Evolutionary conservation across 352 stramenopile genomes (phyloP).

Genomic region (Discostella stelligera): DNA sequence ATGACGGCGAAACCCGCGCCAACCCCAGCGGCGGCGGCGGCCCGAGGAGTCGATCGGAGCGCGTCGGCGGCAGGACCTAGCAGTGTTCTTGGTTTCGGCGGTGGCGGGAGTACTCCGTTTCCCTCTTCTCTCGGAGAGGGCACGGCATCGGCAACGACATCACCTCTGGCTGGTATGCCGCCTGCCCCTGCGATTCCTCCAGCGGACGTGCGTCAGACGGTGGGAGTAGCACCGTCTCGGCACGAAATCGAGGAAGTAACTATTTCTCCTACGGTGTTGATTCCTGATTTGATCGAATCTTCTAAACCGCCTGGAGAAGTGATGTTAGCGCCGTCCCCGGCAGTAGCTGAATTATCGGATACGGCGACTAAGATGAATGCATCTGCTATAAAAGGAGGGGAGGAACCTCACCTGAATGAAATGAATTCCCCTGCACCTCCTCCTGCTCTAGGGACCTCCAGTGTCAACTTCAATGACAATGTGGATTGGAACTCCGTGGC

Average conservation of each 20-base stretch:
- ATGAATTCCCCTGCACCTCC: background rate
- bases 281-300: background rate
- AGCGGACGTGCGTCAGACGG: background rate
- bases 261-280: background rate
- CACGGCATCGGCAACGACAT: constrained; percentile 1
- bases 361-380: background rate
- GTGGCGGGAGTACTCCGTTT: background rate
- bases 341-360: background rate
- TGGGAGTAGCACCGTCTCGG: background rate
- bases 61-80: background rate
- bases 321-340: constrained; percentile 1
- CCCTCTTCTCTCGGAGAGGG: background rate
- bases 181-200: background rate
- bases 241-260: background rate
- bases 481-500: background rate
- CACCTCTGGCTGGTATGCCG: background rate
- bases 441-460: background rate
- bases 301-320: no score
- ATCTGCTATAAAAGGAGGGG: background rate
- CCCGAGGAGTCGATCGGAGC: background rate
- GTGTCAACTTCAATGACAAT: background rate
- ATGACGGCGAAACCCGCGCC: constrained; percentile 8
- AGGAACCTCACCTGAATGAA: background rate
- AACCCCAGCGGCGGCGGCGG: constrained; percentile 18
- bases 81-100: background rate